These are phyloP conservation scores for Psophocarpus tetragonolobus DNA, from an alignment of 306 rosid species.

Conservation along the genomic window DNA sequence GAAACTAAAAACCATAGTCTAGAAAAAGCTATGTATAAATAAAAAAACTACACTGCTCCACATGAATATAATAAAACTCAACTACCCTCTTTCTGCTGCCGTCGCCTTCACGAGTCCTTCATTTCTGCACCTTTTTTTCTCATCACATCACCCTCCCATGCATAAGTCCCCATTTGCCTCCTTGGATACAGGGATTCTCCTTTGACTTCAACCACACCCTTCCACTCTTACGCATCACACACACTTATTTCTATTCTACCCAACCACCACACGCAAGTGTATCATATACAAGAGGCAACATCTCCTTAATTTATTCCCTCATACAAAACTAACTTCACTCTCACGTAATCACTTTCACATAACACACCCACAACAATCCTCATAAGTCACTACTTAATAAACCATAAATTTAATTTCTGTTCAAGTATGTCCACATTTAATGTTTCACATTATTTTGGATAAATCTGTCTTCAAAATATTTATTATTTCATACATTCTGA, in stretches of 20 bases:
- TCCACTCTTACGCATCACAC: background rate
- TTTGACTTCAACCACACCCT: conserved; percentile 55
- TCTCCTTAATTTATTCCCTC: conserved; percentile 34
- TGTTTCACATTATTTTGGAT: background rate
- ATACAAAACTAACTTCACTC: conserved; percentile 42
- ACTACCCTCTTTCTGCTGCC: conserved; percentile 51
- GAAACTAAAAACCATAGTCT: conserved; percentile 8
- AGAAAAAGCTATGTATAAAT: background rate
- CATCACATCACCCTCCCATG: conserved; percentile 15
- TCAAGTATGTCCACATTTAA: no score
- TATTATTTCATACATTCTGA: background rate
- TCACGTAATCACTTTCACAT: conserved; percentile 40
- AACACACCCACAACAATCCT: background rate
- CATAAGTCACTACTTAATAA: no score
- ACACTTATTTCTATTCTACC: background rate
- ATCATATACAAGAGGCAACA: conserved; percentile 34
- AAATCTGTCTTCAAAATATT: background rate
- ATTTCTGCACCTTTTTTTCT: conserved; percentile 34
- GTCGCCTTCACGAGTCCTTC: conserved; percentile 98
- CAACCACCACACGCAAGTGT: conserved; percentile 61
- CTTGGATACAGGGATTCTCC: conserved; percentile 56
- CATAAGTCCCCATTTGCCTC: conserved; percentile 40
- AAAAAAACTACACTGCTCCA: background rate
- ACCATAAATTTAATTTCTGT: no score
- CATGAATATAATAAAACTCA: conserved; percentile 58